Evolutionary conservation across 1,284 basidiomycete species (phyloP).

Genomic region (Tilletia walkeri): DNA sequence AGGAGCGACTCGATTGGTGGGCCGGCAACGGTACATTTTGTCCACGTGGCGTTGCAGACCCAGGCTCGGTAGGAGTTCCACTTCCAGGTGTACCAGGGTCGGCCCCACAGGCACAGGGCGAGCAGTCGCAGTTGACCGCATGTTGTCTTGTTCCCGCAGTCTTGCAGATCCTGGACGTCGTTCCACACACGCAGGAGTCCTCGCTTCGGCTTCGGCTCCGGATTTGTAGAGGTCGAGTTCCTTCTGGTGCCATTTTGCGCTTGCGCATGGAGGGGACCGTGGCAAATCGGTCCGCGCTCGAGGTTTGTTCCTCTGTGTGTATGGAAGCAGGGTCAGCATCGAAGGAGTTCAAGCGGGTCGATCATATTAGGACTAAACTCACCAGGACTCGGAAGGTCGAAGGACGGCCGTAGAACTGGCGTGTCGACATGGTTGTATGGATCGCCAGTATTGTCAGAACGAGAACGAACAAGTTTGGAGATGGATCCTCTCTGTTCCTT

Average conservation of each 20-base stretch:
- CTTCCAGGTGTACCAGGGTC: not conserved
- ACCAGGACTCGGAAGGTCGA: not conserved
- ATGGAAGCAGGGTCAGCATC: not conserved
- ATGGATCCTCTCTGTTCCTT: not conserved
- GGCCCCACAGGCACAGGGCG: not conserved
- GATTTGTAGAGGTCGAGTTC: not conserved
- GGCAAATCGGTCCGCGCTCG: not conserved
- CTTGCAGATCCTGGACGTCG: not conserved
- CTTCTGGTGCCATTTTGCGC: not conserved
- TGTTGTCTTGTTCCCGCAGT: not conserved
- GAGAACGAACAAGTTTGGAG: not conserved
- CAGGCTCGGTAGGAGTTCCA: not conserved
- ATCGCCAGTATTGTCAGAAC: not conserved
- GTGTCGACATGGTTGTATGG: not conserved
- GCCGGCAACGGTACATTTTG: not conserved
- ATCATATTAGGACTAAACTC: not conserved
- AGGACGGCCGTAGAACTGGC: not conserved
- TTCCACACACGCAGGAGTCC: not conserved
- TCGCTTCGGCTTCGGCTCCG: constrained; percentile 7
- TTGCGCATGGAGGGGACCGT: not conserved
- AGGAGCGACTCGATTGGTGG: not conserved
- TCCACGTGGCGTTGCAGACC: not conserved
- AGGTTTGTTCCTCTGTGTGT: not conserved
- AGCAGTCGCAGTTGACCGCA: not conserved
- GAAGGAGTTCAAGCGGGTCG: not conserved